phyloP scores from a whole-genome alignment of 2,329 filamentous ascomycete species.

The Scorias spongiosa region DNA sequence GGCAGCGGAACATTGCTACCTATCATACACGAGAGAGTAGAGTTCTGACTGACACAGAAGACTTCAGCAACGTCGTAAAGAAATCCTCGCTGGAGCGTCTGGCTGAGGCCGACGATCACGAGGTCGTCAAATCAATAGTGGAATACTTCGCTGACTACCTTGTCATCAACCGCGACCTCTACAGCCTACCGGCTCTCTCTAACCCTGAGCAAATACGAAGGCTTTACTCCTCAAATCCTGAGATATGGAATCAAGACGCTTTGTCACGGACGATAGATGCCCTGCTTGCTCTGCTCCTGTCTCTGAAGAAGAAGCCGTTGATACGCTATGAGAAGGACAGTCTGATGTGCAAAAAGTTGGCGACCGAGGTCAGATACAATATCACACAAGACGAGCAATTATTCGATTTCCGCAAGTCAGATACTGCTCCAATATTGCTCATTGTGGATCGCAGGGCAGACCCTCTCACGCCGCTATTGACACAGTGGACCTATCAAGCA shows the following conservation, averaged over 20 bases:
- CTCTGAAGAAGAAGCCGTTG: conserved; percentile 90
- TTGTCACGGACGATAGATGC: conserved; percentile 79
- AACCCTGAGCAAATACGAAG: conserved; percentile 2
- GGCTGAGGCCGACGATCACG: conserved; percentile 92
- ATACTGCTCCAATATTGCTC: conserved; percentile 84
- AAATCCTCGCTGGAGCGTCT: conserved; percentile 89
- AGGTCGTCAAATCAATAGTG: conserved; percentile 85
- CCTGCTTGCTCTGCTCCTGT: conserved; percentile 65
- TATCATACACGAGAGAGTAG: not conserved
- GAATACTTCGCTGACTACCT: conserved; percentile 95
- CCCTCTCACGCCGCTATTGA: conserved; percentile 82
- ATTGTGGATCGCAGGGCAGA: conserved; percentile 87
- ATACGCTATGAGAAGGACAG: conserved; percentile 91
- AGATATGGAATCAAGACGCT: conserved; percentile 81
- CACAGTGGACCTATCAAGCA: conserved; percentile 99
- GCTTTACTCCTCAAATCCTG: conserved; percentile 36
- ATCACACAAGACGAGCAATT: conserved; percentile 92
- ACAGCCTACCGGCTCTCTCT: conserved; percentile 16
- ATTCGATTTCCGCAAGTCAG: conserved; percentile 89
- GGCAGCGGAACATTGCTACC: too few species aligned
- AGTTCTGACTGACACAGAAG: conserved; percentile 26
- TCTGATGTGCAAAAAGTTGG: conserved; percentile 76
- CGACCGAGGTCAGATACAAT: conserved; percentile 78
- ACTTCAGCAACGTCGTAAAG: conserved; percentile 94
- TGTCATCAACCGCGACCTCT: conserved; percentile 82